Conservation (phyloP, 2,329 filamentous ascomycete genomes). For the Fusarium coffeatum region DNA sequence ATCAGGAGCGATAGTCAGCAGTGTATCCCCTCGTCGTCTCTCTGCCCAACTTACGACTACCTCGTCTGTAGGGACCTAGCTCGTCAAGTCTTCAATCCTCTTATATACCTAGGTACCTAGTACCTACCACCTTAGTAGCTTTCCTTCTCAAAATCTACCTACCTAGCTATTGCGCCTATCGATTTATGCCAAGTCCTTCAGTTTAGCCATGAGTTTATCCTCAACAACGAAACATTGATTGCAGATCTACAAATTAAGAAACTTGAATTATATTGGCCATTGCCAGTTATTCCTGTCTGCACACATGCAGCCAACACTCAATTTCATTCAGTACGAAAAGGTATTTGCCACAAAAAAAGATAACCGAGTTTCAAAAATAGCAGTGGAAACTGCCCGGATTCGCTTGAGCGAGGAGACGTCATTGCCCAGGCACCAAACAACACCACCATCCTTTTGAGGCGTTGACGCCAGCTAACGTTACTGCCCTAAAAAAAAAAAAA, state of each 20-base stretch:
- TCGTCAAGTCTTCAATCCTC: too few relatives aligned
- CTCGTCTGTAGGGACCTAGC: too few relatives aligned
- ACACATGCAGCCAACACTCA: neutral
- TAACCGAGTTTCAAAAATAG: constrained; percentile 28
- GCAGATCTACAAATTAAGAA: neutral
- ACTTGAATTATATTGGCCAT: constrained; percentile 10
- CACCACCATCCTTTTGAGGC: constrained; percentile 5
- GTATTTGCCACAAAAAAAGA: constrained; percentile 38
- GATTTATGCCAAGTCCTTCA: neutral
- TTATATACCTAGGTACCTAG: too few relatives aligned
- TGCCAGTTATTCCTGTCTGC: constrained; percentile 6
- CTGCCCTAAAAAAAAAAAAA: neutral
- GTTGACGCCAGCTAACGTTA: constrained; percentile 11
- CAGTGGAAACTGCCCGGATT: constrained; percentile 1
- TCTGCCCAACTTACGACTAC: too few relatives aligned
- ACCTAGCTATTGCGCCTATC: too few relatives aligned
- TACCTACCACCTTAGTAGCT: too few relatives aligned
- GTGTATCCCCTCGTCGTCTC: too few relatives aligned
- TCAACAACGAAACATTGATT: neutral
- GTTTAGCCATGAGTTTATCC: neutral
- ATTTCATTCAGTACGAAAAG: neutral
- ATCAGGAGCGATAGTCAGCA: too few relatives aligned
- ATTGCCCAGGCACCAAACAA: constrained; percentile 31
- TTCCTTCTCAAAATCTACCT: too few relatives aligned
- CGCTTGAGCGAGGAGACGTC: constrained; percentile 37